Conservation (phyloP, 179 eudicot genomes). For the Camellia oleifera region DNA sequence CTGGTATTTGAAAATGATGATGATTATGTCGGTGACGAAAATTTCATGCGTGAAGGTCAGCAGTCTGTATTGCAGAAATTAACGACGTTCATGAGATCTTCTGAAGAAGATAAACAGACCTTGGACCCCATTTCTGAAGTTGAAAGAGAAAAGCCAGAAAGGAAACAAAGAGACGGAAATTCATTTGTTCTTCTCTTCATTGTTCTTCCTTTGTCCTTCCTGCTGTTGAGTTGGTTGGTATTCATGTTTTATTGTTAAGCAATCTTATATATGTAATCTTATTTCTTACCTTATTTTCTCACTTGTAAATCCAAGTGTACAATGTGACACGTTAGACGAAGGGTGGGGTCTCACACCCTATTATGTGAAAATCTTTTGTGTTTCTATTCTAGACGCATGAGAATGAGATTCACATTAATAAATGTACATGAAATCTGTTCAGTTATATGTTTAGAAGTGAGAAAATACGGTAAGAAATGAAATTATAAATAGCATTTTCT, state of each 20-base stretch:
- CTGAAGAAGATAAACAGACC: not conserved
- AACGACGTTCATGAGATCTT: conserved; percentile 28
- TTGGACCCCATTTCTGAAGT: not conserved
- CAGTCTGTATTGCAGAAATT: conserved; percentile 44
- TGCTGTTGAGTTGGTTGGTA: conserved; percentile 7
- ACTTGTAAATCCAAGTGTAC: too few species aligned
- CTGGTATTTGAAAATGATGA: conserved; percentile 58
- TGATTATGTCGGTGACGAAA: conserved; percentile 49
- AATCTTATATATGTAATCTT: too few species aligned
- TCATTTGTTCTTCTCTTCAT: conserved; percentile 9
- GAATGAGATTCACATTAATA: too few species aligned
- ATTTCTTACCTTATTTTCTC: too few species aligned
- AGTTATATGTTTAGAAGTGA: too few species aligned
- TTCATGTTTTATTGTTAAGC: not conserved
- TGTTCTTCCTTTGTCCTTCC: not conserved
- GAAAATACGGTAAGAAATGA: too few species aligned
- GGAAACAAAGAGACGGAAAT: not conserved
- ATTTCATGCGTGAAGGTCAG: conserved; percentile 21
- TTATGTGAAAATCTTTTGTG: too few species aligned
- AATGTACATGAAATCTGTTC: too few species aligned
- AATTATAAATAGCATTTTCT: too few species aligned
- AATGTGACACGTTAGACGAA: too few species aligned
- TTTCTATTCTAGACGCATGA: too few species aligned
- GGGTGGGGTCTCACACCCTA: too few species aligned
- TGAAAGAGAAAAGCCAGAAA: not conserved